These are phyloP conservation scores for Ballota nigra DNA, from an alignment of 257 asterid genomes.

Conservation along the genomic window DNA sequence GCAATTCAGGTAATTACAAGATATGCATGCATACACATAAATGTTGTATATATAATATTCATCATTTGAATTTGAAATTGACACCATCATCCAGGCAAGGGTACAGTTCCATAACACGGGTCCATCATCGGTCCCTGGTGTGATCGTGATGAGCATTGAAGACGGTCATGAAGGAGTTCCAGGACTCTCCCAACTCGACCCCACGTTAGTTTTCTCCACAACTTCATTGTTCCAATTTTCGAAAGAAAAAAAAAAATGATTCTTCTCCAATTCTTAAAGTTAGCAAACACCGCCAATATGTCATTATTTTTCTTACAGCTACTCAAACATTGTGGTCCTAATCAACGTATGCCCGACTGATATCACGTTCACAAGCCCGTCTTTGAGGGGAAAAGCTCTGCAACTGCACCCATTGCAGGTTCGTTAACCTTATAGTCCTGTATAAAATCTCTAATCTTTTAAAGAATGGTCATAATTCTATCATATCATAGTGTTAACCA, in stretches of 20 bases:
- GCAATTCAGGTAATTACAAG: conserved; percentile 75
- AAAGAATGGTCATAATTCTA: background rate
- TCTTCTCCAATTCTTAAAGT: no score
- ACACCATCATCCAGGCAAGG: conserved; percentile 55
- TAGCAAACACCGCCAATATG: no score
- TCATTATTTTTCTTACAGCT: conserved; percentile 46
- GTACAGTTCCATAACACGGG: conserved; percentile 85
- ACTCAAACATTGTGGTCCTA: conserved; percentile 58
- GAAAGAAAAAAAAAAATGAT: no score
- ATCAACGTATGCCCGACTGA: conserved; percentile 61
- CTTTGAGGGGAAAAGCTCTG: conserved; percentile 54
- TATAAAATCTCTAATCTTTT: background rate
- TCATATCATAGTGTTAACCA: background rate
- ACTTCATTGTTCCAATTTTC: conserved; percentile 9
- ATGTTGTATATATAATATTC: no score
- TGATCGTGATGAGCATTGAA: conserved; percentile 79
- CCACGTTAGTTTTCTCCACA: conserved; percentile 42
- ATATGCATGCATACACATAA: background rate
- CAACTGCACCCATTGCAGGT: conserved; percentile 89
- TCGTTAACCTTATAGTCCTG: conserved; percentile 5
- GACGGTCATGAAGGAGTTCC: conserved; percentile 80
- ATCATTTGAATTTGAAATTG: background rate
- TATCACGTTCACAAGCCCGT: conserved; percentile 47
- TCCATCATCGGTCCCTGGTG: conserved; percentile 73
- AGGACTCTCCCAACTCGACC: conserved; percentile 74